phyloP scores from a whole-genome alignment of 345 rosid species.

The Arabis hirsuta region DNA sequence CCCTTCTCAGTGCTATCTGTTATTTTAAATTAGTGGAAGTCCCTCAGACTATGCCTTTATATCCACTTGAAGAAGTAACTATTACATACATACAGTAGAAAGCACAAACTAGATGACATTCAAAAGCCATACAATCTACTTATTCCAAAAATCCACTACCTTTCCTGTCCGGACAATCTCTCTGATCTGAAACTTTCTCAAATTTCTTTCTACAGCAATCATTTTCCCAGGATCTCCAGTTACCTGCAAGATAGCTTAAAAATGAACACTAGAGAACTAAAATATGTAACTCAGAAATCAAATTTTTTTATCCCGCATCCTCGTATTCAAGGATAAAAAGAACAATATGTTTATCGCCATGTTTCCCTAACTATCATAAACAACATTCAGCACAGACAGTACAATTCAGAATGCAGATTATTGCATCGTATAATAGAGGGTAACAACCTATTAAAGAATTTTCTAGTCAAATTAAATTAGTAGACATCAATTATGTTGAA shows the following conservation, averaged over 20 bases:
- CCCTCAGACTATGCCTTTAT: constrained; percentile 20
- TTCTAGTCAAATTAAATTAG: constrained; percentile 4
- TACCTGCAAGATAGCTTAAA: constrained; percentile 52
- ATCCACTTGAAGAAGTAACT: constrained; percentile 27
- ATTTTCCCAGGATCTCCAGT: constrained; percentile 99
- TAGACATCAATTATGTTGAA: constrained; percentile 7
- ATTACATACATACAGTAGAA: constrained; percentile 12
- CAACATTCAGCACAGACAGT: constrained; percentile 12
- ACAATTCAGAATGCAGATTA: constrained; percentile 22
- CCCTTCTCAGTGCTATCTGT: constrained; percentile 94
- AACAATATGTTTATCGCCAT: constrained; percentile 3
- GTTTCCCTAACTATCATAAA: constrained; percentile 29
- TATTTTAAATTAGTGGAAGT: constrained; percentile 33
- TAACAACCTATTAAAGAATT: neutral
- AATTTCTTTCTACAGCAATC: constrained; percentile 83
- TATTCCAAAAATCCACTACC: constrained; percentile 43
- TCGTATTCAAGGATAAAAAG: constrained; percentile 11
- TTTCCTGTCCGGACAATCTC: constrained; percentile 86
- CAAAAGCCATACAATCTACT: constrained; percentile 10
- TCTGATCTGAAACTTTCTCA: constrained; percentile 86
- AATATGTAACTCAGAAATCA: neutral
- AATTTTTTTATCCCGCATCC: neutral
- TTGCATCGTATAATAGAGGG: neutral
- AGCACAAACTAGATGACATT: constrained; percentile 19
- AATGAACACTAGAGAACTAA: neutral